phyloP scores from a whole-genome alignment of 352 stramenopile genomes.

The Thraustochytrium striatum region DNA sequence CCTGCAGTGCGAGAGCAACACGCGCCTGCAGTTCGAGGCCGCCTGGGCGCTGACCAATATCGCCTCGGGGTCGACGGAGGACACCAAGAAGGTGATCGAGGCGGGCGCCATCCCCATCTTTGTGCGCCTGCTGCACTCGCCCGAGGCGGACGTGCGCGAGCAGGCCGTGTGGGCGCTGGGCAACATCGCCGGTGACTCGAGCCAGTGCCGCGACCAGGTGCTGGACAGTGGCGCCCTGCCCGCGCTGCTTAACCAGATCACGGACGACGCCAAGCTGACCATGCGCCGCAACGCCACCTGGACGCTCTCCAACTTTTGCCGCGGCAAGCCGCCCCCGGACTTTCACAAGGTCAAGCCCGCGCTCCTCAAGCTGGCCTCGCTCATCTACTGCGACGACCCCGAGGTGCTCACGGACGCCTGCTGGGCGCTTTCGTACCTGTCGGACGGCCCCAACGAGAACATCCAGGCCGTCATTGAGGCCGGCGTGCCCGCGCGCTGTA shows the following conservation, averaged over 20 bases:
- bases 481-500: conserved; percentile 88
- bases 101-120: conserved; percentile 95
- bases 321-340: conserved; percentile 86
- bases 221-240: conserved; percentile 82
- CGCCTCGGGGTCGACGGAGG: conserved; percentile 90
- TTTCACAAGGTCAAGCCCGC: conserved; percentile 90
- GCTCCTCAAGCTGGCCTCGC: conserved; percentile 88
- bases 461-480: conserved; percentile 97
- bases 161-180: conserved; percentile 94
- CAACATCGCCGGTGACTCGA: conserved; percentile 98
- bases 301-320: conserved; percentile 98
- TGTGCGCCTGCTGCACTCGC: conserved; percentile 86
- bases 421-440: conserved; percentile 97
- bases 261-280: conserved; percentile 83
- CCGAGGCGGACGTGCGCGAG: conserved; percentile 73
- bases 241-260: conserved; percentile 88
- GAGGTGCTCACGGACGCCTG: conserved; percentile 99
- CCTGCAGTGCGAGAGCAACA: conserved; percentile 88
- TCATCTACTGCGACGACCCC: conserved; percentile 95
- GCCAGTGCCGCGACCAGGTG: conserved; percentile 91
- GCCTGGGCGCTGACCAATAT: conserved; percentile 99
- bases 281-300: conserved; percentile 98
- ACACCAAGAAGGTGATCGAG: conserved; percentile 96
- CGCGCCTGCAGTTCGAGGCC: conserved; percentile 93
- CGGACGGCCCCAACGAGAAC: conserved; percentile 96